Evolutionary conservation across 2,329 filamentous ascomycete species (phyloP).

Genomic region (Penicillium hesseltinei): DNA sequence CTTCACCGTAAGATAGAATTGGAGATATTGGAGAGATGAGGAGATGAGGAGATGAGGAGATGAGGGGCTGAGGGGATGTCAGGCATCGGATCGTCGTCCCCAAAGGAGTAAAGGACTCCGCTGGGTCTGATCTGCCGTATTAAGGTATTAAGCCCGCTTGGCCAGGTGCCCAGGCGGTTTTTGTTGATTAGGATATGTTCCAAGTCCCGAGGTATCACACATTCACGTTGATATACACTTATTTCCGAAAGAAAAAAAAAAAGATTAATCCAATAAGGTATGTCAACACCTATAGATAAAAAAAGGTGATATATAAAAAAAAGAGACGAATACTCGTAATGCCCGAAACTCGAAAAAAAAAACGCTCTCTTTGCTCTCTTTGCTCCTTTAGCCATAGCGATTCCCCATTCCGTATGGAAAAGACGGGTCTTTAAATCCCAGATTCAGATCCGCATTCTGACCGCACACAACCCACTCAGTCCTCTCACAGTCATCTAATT

Average conservation of each 20-base stretch:
- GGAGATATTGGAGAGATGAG: neutral
- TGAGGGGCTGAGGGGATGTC: neutral
- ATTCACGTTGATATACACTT: neutral
- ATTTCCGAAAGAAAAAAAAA: neutral
- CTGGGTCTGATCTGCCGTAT: neutral
- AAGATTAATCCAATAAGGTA: neutral
- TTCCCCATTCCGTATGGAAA: neutral
- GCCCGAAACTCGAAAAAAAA: conserved; percentile 1
- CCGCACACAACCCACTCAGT: neutral
- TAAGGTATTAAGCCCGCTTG: too few species aligned
- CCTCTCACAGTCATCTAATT: neutral
- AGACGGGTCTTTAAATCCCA: neutral
- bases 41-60: neutral
- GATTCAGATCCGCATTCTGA: neutral
- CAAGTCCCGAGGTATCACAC: neutral
- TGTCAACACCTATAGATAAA: neutral
- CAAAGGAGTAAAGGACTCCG: neutral
- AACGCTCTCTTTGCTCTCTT: neutral
- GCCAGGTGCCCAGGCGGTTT: too few species aligned
- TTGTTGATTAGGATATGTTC: too few species aligned
- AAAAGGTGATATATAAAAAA: neutral
- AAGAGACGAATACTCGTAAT: neutral
- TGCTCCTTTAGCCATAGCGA: conserved; percentile 9
- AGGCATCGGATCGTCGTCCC: neutral
- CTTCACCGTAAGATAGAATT: neutral